Evolutionary conservation across 1,284 basidiomycete genomes (phyloP).

Genomic region (Coniophora puteana): DNA sequence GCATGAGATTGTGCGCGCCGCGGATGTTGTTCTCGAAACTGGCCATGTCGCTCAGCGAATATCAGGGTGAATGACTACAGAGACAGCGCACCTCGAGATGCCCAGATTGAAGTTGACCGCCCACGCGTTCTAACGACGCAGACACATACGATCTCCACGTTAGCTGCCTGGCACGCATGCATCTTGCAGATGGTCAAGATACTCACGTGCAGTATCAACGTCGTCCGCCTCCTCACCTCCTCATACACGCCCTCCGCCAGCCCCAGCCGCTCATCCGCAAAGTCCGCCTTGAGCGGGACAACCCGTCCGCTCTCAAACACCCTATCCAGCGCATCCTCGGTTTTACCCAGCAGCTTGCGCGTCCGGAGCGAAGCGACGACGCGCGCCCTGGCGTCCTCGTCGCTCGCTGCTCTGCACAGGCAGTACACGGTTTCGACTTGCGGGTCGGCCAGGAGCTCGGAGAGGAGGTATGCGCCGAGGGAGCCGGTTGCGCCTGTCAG

Average conservation of each 20-base stretch:
- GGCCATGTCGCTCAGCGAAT: not conserved
- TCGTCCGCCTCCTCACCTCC: slow-evolving; percentile 32
- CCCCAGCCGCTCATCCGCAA: slow-evolving; percentile 38
- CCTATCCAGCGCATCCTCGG: slow-evolving; percentile 11
- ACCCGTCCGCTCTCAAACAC: slow-evolving; percentile 33
- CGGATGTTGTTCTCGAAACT: slow-evolving; percentile 43
- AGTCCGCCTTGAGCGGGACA: slow-evolving; percentile 40
- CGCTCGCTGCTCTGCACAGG: slow-evolving; percentile 45
- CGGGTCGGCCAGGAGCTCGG: slow-evolving; percentile 35
- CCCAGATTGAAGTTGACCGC: slow-evolving; percentile 43
- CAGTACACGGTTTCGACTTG: slow-evolving; percentile 44
- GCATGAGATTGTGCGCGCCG: slow-evolving; percentile 51
- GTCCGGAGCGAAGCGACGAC: slow-evolving; percentile 31
- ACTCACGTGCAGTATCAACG: slow-evolving; percentile 47
- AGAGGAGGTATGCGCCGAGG: slow-evolving; percentile 56
- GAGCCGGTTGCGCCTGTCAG: slow-evolving; percentile 62
- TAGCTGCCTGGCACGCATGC: too few species aligned
- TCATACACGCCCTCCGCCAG: slow-evolving; percentile 34
- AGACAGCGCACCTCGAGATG: slow-evolving; percentile 36
- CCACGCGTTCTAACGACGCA: slow-evolving; percentile 37
- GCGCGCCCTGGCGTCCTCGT: slow-evolving; percentile 33
- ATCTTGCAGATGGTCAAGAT: slow-evolving; percentile 6
- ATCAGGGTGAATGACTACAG: not conserved
- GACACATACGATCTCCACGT: slow-evolving; percentile 1
- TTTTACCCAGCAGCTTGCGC: slow-evolving; percentile 20